Evolutionary conservation across 768 basidiomycete genomes (phyloP), one percentile per base, ranked within the genome.

Genomic region (Agaricus subrufescens): DNA sequence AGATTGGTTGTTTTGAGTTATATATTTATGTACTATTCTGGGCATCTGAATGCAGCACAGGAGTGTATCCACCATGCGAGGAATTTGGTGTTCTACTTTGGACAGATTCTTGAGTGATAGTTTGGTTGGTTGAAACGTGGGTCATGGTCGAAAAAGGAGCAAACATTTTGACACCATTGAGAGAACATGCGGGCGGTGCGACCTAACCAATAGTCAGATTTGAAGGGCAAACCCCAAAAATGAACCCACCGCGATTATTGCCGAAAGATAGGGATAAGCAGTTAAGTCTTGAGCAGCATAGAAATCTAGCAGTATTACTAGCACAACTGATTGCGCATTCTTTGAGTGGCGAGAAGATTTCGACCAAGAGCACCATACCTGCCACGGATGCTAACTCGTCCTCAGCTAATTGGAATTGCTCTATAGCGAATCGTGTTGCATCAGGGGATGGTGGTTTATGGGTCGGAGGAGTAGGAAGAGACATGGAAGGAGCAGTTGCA

Each of bases 381-480:
- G 84, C 78, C 43, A 90, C 77, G 47, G 74, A 70, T 19, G 67
- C 67, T 40, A 88, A 70, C 62, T 91, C 85, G 31, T 69, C 62
- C 56, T 86, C 82, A 52, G 72, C 78, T 57, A 92, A 79, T 11
- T 77, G 77, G 64, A 86, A 88, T 64, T 84, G 75, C 60, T 88
- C 85, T 44, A 89, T 72, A 8, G 81, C 86, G 64, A 83, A 83
- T 57, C 87, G 78, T 40, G 82, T 79, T 19, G 82, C 81, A 63
- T 88, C 85, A 49, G 88, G 87, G 38, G 86, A 87, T 38, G 82
- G 75, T 15, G 87, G 81, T 61, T 89, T 85, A 62, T 89, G 82
- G 25, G 88, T 84, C 25, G 90, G 90, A 34, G 90, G 90, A 5
- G 89, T 91, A 49, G 87, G 90, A 60, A 92, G 77, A 23, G 88